Percentiles rank a stretch among this genome's conserved stretches.
Conservation (phyloP, 169 alveolate species). For the Plasmodium relictum region DNA sequence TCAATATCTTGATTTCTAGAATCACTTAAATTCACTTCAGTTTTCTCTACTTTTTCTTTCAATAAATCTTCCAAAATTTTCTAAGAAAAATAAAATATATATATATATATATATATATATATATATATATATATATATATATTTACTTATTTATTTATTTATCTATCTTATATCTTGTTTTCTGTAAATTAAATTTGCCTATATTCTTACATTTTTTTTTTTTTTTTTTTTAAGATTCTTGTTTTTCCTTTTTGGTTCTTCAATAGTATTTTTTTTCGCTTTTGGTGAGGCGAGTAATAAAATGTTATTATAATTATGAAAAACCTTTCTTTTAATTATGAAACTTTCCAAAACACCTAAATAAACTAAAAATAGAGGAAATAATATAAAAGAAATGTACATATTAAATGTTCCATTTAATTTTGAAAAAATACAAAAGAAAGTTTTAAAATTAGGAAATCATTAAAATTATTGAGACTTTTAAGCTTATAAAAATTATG, state of each 20-base stretch:
- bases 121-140: not conserved
- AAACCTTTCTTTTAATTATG: conserved; percentile 23
- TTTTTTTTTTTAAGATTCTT: conserved; percentile 12
- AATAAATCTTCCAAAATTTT: conserved; percentile 68
- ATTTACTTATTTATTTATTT: not conserved
- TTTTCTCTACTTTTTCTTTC: conserved; percentile 78
- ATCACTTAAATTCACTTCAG: conserved; percentile 43
- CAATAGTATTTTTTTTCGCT: conserved; percentile 12
- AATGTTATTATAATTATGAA: conserved; percentile 4
- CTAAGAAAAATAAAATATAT: conserved; percentile 21
- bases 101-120: not conserved
- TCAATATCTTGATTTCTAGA: conserved; percentile 45
- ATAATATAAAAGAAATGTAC: conserved; percentile 11
- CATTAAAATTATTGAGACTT: too few relatives aligned
- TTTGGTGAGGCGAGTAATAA: conserved; percentile 9
- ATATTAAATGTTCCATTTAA: conserved; percentile 39
- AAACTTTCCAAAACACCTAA: conserved; percentile 38
- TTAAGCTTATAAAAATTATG: too few relatives aligned
- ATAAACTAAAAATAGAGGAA: conserved; percentile 22
- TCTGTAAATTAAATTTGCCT: not conserved
- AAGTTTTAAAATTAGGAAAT: too few relatives aligned
- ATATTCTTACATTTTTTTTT: conserved; percentile 19
- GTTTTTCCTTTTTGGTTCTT: conserved; percentile 1
- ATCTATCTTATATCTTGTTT: not conserved
- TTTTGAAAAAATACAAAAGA: conserved; percentile 10